phyloP scores from a whole-genome alignment of 805 yeast genomes.

The Diddensiella santjacobensis region DNA sequence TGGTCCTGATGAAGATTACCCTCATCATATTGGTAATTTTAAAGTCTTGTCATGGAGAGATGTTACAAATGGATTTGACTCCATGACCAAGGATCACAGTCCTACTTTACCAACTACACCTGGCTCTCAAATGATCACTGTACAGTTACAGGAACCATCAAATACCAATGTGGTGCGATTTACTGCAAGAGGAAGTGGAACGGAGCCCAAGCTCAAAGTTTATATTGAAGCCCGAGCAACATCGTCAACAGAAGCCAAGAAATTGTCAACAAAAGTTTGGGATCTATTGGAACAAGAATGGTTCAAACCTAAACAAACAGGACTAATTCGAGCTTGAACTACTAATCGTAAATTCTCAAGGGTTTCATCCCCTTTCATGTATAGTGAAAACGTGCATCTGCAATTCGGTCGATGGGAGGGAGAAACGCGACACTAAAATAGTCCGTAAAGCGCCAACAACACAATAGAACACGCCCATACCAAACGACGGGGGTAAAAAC shows the following conservation, averaged over 20 bases:
- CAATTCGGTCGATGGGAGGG: too few relatives aligned
- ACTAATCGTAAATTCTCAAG: too few relatives aligned
- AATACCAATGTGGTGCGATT: slow-evolving; percentile 51
- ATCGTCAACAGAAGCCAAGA: slow-evolving; percentile 45
- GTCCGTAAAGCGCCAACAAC: too few relatives aligned
- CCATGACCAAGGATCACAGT: slow-evolving; percentile 50
- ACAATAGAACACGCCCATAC: too few relatives aligned
- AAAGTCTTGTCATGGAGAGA: slow-evolving; percentile 71
- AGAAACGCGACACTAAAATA: too few relatives aligned
- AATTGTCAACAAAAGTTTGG: slow-evolving; percentile 68
- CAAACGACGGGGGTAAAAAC: too few relatives aligned
- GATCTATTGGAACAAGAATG: slow-evolving; percentile 57
- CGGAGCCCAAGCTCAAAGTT: slow-evolving; percentile 91
- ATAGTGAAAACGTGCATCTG: too few relatives aligned
- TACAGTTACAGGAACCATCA: slow-evolving; percentile 35
- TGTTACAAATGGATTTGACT: slow-evolving; percentile 76
- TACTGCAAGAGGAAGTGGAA: slow-evolving; percentile 92
- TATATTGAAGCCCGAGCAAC: slow-evolving; percentile 74
- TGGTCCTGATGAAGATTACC: slow-evolving; percentile 34
- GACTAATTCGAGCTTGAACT: slow-evolving; percentile 28
- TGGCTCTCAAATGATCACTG: slow-evolving; percentile 83
- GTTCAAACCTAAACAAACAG: slow-evolving; percentile 60
- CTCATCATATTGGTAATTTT: slow-evolving; percentile 53
- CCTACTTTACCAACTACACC: slow-evolving; percentile 72
- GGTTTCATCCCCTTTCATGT: too few relatives aligned